phyloP scores from a whole-genome alignment of 306 rosid genomes.

The Bauhinia variegata region DNA sequence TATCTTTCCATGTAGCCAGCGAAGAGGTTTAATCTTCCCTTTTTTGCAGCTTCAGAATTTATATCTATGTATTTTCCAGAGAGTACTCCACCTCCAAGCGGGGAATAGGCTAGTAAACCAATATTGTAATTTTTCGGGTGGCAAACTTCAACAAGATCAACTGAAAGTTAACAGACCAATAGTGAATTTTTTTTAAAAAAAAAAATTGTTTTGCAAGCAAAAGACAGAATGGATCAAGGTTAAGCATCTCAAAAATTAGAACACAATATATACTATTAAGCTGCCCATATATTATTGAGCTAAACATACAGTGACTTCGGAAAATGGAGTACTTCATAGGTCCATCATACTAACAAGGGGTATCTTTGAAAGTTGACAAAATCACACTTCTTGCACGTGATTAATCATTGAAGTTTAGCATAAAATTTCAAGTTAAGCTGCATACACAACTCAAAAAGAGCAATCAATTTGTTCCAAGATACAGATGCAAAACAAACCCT shows the following conservation, averaged over 20 bases:
- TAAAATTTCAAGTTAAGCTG: no score
- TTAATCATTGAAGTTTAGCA: no score
- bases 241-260: constrained; percentile 1
- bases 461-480: no score
- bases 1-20: constrained; percentile 95
- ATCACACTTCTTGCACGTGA: no score
- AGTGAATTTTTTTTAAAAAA: neutral
- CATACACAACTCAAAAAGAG: no score
- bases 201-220: constrained; percentile 3
- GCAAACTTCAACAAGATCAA: constrained; percentile 88
- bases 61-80: constrained; percentile 77
- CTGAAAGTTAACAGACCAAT: constrained; percentile 48
- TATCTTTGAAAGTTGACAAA: no score
- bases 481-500: no score
- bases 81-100: constrained; percentile 75
- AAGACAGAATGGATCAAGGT: neutral
- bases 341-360: no score
- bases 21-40: constrained; percentile 77
- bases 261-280: neutral
- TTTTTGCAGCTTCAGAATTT: constrained; percentile 62
- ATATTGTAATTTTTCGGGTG: constrained; percentile 79
- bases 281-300: neutral
- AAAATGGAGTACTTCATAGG: no score
- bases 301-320: no score
- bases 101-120: constrained; percentile 85